A percentile compares a stretch with the other conserved stretches of the same genome.
Conservation (phyloP, 495 filamentous ascomycete genomes). For the Xanthoparmelia taractica region DNA sequence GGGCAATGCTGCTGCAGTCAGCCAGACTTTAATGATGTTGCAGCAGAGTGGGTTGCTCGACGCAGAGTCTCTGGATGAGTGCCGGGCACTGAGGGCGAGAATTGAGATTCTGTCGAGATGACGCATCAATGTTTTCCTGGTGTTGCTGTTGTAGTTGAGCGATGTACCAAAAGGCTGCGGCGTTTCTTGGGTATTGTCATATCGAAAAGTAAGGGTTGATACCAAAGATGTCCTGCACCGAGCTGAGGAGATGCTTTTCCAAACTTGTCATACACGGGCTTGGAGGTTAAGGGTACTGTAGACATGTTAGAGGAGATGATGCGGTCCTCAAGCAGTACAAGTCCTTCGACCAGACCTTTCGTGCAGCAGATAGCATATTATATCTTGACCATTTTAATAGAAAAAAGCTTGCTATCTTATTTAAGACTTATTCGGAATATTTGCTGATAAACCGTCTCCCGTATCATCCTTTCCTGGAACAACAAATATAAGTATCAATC, state of each 20-base stretch:
- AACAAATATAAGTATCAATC: no score
- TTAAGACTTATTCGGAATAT: background rate
- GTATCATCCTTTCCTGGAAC: no score
- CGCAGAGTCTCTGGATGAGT: slow-evolving; percentile 24
- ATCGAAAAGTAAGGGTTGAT: background rate
- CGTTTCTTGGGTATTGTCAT: slow-evolving; percentile 16
- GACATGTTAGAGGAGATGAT: background rate
- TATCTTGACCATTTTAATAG: background rate
- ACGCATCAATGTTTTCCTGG: slow-evolving; percentile 15
- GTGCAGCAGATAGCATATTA: background rate
- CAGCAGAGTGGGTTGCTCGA: slow-evolving; percentile 28
- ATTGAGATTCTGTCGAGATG: slow-evolving; percentile 41
- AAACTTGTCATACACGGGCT: background rate
- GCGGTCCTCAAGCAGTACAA: background rate
- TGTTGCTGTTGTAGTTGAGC: slow-evolving; percentile 10
- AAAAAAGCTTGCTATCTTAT: background rate
- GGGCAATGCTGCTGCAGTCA: slow-evolving; percentile 39
- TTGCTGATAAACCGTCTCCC: no score
- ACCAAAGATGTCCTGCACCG: background rate
- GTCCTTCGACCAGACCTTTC: background rate
- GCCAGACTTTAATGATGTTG: slow-evolving; percentile 40
- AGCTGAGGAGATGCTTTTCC: background rate
- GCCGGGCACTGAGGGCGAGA: slow-evolving; percentile 37
- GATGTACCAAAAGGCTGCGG: slow-evolving; percentile 11
- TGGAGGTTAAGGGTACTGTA: background rate